A percentile compares a stretch with the other conserved stretches of the same genome.
Evolutionary conservation across 345 rosid genomes (phyloP).

Genomic region (Excoecaria cochinchinensis): DNA sequence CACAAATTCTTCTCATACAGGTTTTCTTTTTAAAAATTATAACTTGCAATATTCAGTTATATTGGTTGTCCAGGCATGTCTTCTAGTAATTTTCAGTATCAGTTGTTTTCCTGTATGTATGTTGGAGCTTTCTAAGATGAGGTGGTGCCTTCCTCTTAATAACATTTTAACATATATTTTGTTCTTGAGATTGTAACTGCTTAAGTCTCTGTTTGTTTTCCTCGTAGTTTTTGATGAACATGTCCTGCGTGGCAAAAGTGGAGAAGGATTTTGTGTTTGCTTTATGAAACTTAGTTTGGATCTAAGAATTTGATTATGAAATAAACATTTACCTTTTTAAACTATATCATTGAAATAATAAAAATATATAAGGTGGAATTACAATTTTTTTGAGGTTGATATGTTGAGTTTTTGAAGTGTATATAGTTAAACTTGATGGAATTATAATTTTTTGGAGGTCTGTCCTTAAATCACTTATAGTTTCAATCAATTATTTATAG

Average conservation of each 20-base stretch:
- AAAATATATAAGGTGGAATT: too few relatives aligned
- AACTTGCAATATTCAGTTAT: not conserved
- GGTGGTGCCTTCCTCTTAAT: not conserved
- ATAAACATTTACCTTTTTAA: too few relatives aligned
- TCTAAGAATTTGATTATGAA: too few relatives aligned
- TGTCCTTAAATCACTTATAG: too few relatives aligned
- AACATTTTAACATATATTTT: not conserved
- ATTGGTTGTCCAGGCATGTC: not conserved
- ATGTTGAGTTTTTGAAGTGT: too few relatives aligned
- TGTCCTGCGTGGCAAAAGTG: constrained; percentile 73
- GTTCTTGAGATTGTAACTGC: not conserved
- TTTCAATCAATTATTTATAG: too few relatives aligned
- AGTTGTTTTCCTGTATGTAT: not conserved
- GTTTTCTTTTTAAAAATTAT: not conserved
- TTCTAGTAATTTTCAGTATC: not conserved
- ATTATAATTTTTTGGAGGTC: too few relatives aligned
- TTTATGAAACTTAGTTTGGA: too few relatives aligned
- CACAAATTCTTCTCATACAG: not conserved
- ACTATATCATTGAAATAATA: too few relatives aligned
- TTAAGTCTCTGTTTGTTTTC: constrained; percentile 13
- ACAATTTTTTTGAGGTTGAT: too few relatives aligned
- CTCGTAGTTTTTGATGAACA: constrained; percentile 88
- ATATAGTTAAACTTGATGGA: too few relatives aligned
- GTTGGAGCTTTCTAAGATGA: not conserved
- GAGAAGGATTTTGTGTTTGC: too few relatives aligned